A percentile compares a stretch with the other conserved stretches of the same genome.
phyloP scores from a whole-genome alignment of 495 filamentous ascomycete genomes.

The Aspergillus affinis region DNA sequence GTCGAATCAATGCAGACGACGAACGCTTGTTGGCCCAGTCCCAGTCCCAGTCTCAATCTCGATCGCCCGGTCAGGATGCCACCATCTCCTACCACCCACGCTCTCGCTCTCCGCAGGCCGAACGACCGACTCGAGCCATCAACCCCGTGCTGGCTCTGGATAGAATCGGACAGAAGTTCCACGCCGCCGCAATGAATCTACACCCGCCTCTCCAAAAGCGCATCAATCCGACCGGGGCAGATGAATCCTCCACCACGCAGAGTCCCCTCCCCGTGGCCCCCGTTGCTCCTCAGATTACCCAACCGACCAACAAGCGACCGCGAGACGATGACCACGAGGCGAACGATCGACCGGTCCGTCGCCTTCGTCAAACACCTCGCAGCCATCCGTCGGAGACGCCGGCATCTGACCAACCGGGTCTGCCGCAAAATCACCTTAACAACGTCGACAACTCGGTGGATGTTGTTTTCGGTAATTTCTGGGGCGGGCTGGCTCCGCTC shows the following conservation, averaged over 20 bases:
- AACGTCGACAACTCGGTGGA: conserved; percentile 14
- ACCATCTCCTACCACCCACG: not conserved
- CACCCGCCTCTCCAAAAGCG: not conserved
- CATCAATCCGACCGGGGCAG: conserved; percentile 2
- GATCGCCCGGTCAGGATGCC: not conserved
- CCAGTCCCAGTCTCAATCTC: conserved; percentile 5
- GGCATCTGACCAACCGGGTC: conserved; percentile 2
- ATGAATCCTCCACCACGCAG: conserved; percentile 1
- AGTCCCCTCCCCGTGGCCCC: not conserved
- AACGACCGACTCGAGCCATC: not conserved
- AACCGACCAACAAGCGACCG: conserved; percentile 11
- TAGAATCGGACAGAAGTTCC: not conserved
- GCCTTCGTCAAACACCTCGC: conserved; percentile 12
- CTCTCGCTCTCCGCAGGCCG: not conserved
- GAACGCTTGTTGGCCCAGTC: conserved; percentile 1
- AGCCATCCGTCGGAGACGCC: not conserved
- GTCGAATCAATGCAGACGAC: not conserved
- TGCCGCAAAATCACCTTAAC: conserved; percentile 4
- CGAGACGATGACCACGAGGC: conserved; percentile 12
- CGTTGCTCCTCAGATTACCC: conserved; percentile 3
- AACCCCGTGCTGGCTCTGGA: not conserved
- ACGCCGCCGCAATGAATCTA: not conserved
- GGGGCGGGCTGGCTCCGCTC: conserved; percentile 16
- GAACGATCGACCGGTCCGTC: conserved; percentile 14
- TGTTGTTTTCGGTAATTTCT: conserved; percentile 15